These are phyloP conservation scores for Penicillium sp. DNA, from an alignment of 2,329 filamentous ascomycete species.

Conservation along the genomic window DNA sequence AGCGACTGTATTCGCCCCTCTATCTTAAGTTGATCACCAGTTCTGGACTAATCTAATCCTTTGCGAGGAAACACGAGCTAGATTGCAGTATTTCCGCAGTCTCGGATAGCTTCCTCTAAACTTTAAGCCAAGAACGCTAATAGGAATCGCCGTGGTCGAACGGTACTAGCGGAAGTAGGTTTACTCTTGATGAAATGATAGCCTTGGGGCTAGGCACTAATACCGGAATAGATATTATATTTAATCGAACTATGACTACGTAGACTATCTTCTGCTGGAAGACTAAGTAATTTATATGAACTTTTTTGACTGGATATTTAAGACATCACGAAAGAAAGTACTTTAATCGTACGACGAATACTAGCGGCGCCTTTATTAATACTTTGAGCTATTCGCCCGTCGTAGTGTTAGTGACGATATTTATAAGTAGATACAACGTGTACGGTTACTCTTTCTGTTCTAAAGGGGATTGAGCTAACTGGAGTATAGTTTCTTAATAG, in stretches of 20 bases:
- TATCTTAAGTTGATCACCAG: constrained; percentile 17
- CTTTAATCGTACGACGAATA: constrained; percentile 26
- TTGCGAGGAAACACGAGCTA: constrained; percentile 25
- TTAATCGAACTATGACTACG: constrained; percentile 23
- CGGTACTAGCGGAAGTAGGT: constrained; percentile 21
- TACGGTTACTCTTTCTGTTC: constrained; percentile 6
- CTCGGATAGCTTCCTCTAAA: constrained; percentile 26
- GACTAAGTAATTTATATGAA: constrained; percentile 26
- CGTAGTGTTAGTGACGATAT: constrained; percentile 18
- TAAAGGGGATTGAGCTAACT: neutral
- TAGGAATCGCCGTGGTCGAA: constrained; percentile 24
- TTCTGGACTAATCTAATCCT: constrained; percentile 27
- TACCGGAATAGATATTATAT: constrained; percentile 24
- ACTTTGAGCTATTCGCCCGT: constrained; percentile 22
- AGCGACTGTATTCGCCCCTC: constrained; percentile 1
- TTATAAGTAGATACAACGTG: constrained; percentile 24
- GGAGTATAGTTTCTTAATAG: constrained; percentile 8
- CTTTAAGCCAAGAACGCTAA: constrained; percentile 24
- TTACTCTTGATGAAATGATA: neutral
- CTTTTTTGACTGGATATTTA: constrained; percentile 29
- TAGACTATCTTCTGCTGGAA: constrained; percentile 23
- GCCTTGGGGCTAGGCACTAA: neutral
- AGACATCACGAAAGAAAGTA: constrained; percentile 21
- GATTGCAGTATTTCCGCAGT: constrained; percentile 23
- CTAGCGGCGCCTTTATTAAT: constrained; percentile 23